A percentile compares a stretch with the other conserved stretches of the same genome.
Conservation (phyloP, 345 rosid genomes). For the Eucalyptus curtisii region DNA sequence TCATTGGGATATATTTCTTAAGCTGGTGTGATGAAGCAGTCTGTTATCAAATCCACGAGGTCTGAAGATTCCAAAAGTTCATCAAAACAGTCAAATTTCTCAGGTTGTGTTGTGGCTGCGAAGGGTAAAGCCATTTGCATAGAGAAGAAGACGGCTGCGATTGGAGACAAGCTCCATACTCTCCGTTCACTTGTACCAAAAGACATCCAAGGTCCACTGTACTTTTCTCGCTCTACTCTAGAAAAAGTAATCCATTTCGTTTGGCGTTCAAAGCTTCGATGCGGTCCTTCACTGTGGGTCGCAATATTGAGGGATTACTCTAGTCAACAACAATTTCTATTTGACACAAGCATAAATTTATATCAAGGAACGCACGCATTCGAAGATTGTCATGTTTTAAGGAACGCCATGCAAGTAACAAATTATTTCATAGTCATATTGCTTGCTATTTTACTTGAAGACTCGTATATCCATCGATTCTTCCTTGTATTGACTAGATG, state of each 20-base stretch:
- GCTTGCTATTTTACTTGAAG: background rate
- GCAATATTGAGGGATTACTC: background rate
- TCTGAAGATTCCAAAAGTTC: conserved; percentile 1
- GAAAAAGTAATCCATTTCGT: background rate
- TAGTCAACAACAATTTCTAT: background rate
- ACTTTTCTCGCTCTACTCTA: background rate
- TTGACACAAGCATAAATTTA: background rate
- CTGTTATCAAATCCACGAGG: background rate
- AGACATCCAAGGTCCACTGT: conserved; percentile 54
- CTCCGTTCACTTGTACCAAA: conserved; percentile 61
- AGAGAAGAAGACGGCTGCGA: conserved; percentile 54
- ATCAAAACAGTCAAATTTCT: conserved; percentile 3
- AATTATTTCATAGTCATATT: background rate
- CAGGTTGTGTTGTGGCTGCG: background rate
- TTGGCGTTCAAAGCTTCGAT: background rate
- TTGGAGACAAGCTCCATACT: conserved; percentile 34
- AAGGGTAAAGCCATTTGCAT: conserved; percentile 8
- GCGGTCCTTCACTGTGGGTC: background rate
- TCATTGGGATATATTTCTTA: conserved; percentile 15
- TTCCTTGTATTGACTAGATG: conserved; percentile 40
- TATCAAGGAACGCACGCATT: background rate
- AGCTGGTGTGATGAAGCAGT: conserved; percentile 2
- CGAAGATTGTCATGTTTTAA: background rate
- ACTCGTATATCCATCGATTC: background rate
- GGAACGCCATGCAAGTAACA: background rate